These are phyloP conservation scores for Populus tomentosa DNA, from an alignment of 441 rosid genomes.

Conservation along the genomic window DNA sequence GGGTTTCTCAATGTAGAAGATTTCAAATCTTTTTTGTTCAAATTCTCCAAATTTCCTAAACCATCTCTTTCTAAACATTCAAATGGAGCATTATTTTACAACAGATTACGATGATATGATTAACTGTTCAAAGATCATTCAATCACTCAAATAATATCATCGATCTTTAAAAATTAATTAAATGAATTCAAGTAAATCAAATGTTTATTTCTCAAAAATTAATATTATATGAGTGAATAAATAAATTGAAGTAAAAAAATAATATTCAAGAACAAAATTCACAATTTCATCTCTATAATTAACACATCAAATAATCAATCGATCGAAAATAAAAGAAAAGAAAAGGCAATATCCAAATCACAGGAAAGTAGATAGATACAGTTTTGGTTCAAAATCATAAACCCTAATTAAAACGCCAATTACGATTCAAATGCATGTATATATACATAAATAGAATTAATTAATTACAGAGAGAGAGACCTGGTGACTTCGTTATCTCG, in stretches of 20 bases:
- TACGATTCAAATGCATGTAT: neutral
- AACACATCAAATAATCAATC: neutral
- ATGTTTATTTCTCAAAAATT: neutral
- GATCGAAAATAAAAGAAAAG: neutral
- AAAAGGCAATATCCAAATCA: neutral
- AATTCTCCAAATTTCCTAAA: neutral
- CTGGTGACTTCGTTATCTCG: conserved; percentile 85
- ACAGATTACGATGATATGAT: neutral
- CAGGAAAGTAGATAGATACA: neutral
- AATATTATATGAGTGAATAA: neutral
- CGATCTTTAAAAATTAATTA: no score
- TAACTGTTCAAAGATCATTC: no score
- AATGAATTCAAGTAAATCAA: neutral
- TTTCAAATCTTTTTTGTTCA: neutral
- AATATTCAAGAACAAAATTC: neutral
- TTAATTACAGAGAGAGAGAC: conserved; percentile 26
- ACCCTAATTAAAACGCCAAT: neutral
- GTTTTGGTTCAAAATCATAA: neutral
- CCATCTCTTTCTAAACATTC: neutral
- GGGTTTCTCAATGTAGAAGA: neutral
- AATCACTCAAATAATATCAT: no score
- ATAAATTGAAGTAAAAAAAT: neutral
- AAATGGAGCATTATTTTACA: neutral
- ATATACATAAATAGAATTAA: neutral
- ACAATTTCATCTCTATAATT: neutral